Base-by-base conservation (phyloP, 139 green algal species). In the Edaphochlamys debaryana region DNA sequence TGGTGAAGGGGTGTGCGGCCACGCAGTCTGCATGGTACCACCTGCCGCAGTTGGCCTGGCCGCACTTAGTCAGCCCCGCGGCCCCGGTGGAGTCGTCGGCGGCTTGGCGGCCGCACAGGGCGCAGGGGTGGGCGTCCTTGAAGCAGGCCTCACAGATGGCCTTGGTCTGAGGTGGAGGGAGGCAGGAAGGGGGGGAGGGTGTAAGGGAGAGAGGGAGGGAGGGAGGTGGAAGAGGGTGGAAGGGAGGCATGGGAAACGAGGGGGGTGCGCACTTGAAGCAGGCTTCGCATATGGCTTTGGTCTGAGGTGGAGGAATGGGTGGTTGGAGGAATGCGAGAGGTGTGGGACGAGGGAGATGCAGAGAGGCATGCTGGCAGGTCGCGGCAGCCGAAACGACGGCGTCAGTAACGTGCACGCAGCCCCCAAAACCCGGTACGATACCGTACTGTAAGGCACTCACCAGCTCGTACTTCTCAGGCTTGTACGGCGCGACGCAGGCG, bases 51-150 rank as follows among this genome's bases (percentile, higher is more conserved):
- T 66, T 25, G 23, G 64, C 78, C 34, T 87, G 69, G 40, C 69
- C 76, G 85, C 89, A 93, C 75, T 89, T 92, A 29, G 85, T 27
- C 42, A 85, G 76, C 7, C 72, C 84, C 17, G 62, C n/a, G 15
- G 41, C 3, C 9, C 54, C 67, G 37, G 42, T 38, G 72, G 52
- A 41, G 75, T n/a, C 19, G n/a, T 71, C 60, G 38, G 73, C 40
- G 17, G 62, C 83, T 60, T 63, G 56, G 3, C 37, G 42, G 34
- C 87, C 64, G 69, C 87, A 88, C 13, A 62, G 27, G 34, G 64
- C 37, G 69, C 87, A 92, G 45, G 56, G 38, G 87, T 87, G 68
- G 1, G 58, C 23, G n/a, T 68, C 75, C 38, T 64, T 48, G 75
- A 76, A 67, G 37, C 81, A 88, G 9, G 67, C 36, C 30, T 75